A percentile compares a stretch with the other conserved stretches of the same genome.
These are phyloP conservation scores for Juncus inflexus DNA, from an alignment of 176 grass and related monocot genomes.

Conservation along the genomic window DNA sequence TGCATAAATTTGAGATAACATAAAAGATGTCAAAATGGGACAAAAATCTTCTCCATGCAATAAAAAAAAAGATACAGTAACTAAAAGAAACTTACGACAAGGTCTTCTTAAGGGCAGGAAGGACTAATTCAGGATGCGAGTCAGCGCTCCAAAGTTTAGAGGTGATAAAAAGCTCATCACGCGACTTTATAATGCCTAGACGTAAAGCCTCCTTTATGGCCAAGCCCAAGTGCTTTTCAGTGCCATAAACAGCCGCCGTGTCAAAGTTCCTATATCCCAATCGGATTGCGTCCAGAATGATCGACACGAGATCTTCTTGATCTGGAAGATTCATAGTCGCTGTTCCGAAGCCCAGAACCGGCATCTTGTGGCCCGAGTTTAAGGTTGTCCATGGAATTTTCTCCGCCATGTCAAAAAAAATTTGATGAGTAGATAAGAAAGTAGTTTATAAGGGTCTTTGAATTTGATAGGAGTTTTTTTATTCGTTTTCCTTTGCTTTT, in stretches of 20 bases:
- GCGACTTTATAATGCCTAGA: not conserved
- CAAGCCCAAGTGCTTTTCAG: constrained; percentile 17
- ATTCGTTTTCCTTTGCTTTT: too few species aligned
- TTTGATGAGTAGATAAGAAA: too few species aligned
- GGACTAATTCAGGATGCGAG: constrained; percentile 26
- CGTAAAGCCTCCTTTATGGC: constrained; percentile 20
- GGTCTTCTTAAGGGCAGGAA: constrained; percentile 37
- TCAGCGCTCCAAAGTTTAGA: constrained; percentile 31
- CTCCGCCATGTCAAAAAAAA: too few species aligned
- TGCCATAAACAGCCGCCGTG: constrained; percentile 20
- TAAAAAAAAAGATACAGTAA: not conserved
- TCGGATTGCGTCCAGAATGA: constrained; percentile 10
- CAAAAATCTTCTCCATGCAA: not conserved
- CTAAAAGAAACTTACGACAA: constrained; percentile 13
- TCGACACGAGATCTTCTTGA: not conserved
- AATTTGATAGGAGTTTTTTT: too few species aligned
- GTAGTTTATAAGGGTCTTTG: too few species aligned
- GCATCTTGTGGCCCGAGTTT: constrained; percentile 2
- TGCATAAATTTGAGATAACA: too few species aligned
- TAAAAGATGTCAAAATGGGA: not conserved
- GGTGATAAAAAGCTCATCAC: constrained; percentile 29
- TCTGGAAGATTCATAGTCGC: not conserved
- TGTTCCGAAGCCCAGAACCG: constrained; percentile 26
- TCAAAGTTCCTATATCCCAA: constrained; percentile 34
- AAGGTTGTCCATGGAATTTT: too few species aligned